Conservation (phyloP, 164 flowering plant species). For the Piper longum region DNA sequence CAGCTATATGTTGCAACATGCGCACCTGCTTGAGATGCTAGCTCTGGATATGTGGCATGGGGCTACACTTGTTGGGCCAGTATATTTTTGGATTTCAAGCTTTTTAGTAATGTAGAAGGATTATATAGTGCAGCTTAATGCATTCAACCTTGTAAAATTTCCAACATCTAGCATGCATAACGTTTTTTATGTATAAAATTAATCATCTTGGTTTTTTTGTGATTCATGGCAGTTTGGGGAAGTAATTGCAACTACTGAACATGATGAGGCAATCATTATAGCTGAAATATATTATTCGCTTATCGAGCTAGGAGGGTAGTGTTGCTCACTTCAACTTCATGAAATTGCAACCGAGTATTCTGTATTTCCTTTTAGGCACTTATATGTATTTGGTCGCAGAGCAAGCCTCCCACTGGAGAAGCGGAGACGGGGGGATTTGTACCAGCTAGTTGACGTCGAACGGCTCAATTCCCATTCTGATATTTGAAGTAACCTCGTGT, state of each 20-base stretch:
- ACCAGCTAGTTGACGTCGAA: constrained; percentile 74
- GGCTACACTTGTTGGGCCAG: constrained; percentile 98
- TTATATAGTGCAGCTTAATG: not conserved
- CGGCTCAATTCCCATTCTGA: constrained; percentile 33
- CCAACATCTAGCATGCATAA: too few species aligned
- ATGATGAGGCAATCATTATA: constrained; percentile 62
- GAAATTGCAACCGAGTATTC: not conserved
- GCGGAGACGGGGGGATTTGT: constrained; percentile 86
- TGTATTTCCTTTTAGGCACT: not conserved
- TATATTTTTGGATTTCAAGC: constrained; percentile 20
- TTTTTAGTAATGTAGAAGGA: not conserved
- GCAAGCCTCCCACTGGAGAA: constrained; percentile 56
- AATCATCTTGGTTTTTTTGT: not conserved
- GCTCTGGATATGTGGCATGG: constrained; percentile 83
- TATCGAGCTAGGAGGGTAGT: constrained; percentile 66
- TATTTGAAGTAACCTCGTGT: not conserved
- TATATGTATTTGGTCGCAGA: constrained; percentile 21
- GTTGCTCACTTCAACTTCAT: not conserved
- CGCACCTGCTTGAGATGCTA: constrained; percentile 87
- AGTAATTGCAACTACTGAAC: constrained; percentile 79
- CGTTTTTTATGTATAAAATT: too few species aligned
- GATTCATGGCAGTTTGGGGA: constrained; percentile 66
- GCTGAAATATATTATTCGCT: constrained; percentile 80
- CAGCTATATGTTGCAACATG: constrained; percentile 95
- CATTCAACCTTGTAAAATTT: too few species aligned